phyloP scores from a whole-genome alignment of 106 monocot genomes.

The Chionographis japonica region DNA sequence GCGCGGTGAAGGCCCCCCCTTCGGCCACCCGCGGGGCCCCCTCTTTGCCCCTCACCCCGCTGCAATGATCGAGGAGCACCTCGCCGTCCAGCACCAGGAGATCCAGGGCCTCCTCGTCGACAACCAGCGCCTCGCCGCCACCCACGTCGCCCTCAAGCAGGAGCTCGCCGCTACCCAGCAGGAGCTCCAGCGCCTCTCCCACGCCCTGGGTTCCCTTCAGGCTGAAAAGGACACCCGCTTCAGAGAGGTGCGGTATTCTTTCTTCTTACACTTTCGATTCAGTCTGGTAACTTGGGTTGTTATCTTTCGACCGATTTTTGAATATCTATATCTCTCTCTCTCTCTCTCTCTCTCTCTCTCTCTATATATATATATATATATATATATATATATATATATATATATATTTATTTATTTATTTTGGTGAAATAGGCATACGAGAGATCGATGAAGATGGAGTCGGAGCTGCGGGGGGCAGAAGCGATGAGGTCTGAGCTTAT shows the following conservation, averaged over 20 bases:
- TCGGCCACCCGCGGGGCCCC: slow-evolving; percentile 1
- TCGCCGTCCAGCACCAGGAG: slow-evolving; percentile 58
- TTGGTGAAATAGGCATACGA: slow-evolving; percentile 39
- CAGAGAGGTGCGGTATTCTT: slow-evolving; percentile 31
- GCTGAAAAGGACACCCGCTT: slow-evolving; percentile 45
- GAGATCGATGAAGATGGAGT: slow-evolving; percentile 60
- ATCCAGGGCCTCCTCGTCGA: slow-evolving; percentile 71
- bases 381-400: no score
- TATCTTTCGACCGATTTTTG: not conserved
- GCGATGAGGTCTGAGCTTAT: slow-evolving; percentile 55
- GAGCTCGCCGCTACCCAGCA: slow-evolving; percentile 60
- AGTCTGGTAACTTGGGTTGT: not conserved
- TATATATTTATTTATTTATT: no score
- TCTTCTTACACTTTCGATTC: no score
- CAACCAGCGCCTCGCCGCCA: slow-evolving; percentile 89
- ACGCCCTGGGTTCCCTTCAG: slow-evolving; percentile 11
- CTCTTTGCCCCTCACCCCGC: slow-evolving; percentile 14
- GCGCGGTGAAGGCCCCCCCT: not conserved
- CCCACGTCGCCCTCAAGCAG: slow-evolving; percentile 87
- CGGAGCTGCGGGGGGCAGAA: slow-evolving; percentile 43
- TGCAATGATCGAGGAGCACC: slow-evolving; percentile 53
- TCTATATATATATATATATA: no score
- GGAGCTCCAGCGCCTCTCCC: slow-evolving; percentile 43
- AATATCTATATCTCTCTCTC: not conserved
- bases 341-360: not conserved